These are phyloP conservation scores for Limnanthes douglasii DNA, from an alignment of 345 rosid genomes.

Conservation along the genomic window DNA sequence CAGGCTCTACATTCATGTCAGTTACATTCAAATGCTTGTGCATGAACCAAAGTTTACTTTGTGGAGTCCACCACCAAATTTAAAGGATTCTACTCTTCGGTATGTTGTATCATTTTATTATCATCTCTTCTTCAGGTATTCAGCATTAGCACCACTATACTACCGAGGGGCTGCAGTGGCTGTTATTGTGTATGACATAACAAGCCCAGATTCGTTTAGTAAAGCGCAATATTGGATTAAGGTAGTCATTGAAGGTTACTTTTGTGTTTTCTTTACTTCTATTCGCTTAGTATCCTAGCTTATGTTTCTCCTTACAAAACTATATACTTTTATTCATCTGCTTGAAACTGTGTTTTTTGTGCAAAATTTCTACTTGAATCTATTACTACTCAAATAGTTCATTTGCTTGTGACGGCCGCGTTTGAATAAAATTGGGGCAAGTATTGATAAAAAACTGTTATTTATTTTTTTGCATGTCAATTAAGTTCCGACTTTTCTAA, in stretches of 20 bases:
- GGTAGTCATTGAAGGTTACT: conserved; percentile 24
- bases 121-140: conserved; percentile 36
- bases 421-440: too few species aligned
- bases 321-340: too few species aligned
- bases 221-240: conserved; percentile 99
- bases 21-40: background rate
- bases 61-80: too few species aligned
- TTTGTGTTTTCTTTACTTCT: background rate
- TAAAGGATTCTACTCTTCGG: background rate
- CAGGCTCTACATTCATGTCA: background rate
- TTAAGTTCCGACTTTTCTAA: background rate
- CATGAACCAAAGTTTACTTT: too few species aligned
- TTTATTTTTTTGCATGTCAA: background rate
- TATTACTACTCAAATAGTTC: too few species aligned
- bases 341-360: too few species aligned
- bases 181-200: conserved; percentile 90
- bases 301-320: background rate
- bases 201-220: conserved; percentile 77
- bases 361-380: too few species aligned
- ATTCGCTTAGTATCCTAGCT: background rate
- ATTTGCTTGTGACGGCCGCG: background rate
- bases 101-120: too few species aligned
- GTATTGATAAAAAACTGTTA: too few species aligned
- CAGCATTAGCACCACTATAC: conserved; percentile 95
- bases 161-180: conserved; percentile 97